Evolutionary conservation across 2,329 filamentous ascomycete species (phyloP), one percentile per base, ranked within the genome.

Genomic region (Domatiomyces catenatus): DNA sequence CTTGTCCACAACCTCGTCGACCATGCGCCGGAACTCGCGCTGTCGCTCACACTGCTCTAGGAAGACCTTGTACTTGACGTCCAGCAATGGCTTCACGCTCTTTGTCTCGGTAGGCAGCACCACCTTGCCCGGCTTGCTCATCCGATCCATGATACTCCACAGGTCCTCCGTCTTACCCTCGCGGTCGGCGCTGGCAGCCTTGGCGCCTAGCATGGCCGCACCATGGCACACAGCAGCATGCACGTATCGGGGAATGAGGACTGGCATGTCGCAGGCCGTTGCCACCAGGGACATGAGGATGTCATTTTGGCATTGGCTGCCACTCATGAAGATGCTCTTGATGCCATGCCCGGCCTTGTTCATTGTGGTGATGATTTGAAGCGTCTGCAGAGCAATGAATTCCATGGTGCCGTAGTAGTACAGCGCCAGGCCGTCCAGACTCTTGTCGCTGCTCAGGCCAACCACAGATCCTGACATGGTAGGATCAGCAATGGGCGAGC

Each of bases 401-500:
- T 98, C 92, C 79, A 98, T 87, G 2, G 90, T 93, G 20, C 80
- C 86, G 63, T 95, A 96, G 71, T 98, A 98, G 70, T 89, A 83
- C 19, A 95, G 71, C 0, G 90, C 89, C 48, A 98, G 79, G 48
- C 86, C 84, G 63, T 94, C 86, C 47, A 92, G 77, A 60, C 80
- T 85, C 67, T 86, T 89, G 70, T 96, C 90, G 59, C 80, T 86
- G 63, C 82, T 86, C 52, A 98, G 73, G 17, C 92, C 92, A 55
- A 95, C 81, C 56, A 94, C 79, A 5, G 86, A 81, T 22, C 92
- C 92, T 58, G 84, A 84, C 92, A 98, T 98, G 69, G 81, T 84
- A 22, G 90, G 75, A 63, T 98, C 89, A 3, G 92, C 90, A 52
- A 98, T 78, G 1, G 92, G 92, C 18, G 88, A 94, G 42, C 92